phyloP scores from a whole-genome alignment of 1,284 basidiomycete species.

The Ceratobasidium sp. region DNA sequence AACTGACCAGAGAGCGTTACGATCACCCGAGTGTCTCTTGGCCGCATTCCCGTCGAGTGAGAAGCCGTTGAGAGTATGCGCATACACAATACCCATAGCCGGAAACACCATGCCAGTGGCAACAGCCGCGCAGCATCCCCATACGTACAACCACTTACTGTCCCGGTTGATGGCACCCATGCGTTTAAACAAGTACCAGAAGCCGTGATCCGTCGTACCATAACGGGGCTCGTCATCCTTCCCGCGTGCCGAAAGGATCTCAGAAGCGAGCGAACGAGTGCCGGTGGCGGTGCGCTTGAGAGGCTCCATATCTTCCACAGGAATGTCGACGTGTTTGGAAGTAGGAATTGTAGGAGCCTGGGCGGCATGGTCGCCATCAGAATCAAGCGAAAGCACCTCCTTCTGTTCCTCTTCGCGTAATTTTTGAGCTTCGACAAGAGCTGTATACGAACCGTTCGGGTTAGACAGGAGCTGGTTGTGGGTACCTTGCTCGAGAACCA shows the following conservation, averaged over 20 bases:
- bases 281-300: conserved; percentile 60
- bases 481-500: conserved; percentile 83
- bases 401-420: conserved; percentile 65
- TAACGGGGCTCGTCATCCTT: conserved; percentile 54
- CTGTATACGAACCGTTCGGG: conserved; percentile 75
- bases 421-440: conserved; percentile 83
- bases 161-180: conserved; percentile 73
- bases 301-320: conserved; percentile 57
- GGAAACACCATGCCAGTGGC: conserved; percentile 86
- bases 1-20: conserved; percentile 71
- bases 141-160: conserved; percentile 65
- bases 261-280: conserved; percentile 32
- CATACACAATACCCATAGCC: conserved; percentile 82
- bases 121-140: conserved; percentile 67
- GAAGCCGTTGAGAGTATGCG: conserved; percentile 51
- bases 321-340: conserved; percentile 47
- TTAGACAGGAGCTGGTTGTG: conserved; percentile 79
- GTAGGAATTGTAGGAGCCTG: conserved; percentile 53
- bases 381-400: conserved; percentile 44
- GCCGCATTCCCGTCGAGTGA: conserved; percentile 52
- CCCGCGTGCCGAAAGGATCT: conserved; percentile 45
- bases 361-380: conserved; percentile 53
- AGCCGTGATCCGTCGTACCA: conserved; percentile 57
- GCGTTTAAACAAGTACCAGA: conserved; percentile 75
- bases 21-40: conserved; percentile 68